These are phyloP conservation scores for Pterocarpus santalinus DNA, from an alignment of 306 rosid genomes.

Conservation along the genomic window DNA sequence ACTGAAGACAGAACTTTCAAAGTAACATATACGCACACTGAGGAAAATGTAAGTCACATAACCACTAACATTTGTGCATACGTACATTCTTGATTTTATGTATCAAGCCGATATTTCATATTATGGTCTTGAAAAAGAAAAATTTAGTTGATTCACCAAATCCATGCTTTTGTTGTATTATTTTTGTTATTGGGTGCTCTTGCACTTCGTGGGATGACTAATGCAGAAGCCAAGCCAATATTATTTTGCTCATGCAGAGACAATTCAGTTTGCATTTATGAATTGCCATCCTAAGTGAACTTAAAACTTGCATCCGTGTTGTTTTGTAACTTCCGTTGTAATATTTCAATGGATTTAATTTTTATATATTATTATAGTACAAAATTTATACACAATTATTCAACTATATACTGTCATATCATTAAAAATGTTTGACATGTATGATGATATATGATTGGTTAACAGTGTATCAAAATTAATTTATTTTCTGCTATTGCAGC, in stretches of 20 bases:
- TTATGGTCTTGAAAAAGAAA: neutral
- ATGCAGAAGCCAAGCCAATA: no score
- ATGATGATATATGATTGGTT: no score
- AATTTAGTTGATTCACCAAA: neutral
- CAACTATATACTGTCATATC: no score
- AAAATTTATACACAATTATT: no score
- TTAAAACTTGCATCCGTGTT: neutral
- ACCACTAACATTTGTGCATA: neutral
- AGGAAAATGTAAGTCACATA: constrained; percentile 43
- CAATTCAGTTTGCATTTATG: constrained; percentile 42
- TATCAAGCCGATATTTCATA: neutral
- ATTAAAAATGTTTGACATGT: no score
- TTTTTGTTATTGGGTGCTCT: neutral
- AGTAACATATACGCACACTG: constrained; percentile 30
- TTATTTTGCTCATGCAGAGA: constrained; percentile 39
- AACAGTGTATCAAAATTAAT: no score
- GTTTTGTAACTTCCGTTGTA: neutral
- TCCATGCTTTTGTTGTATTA: neutral
- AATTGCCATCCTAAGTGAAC: constrained; percentile 36
- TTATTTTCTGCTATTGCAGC: no score
- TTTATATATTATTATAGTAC: no score
- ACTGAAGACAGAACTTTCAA: constrained; percentile 36
- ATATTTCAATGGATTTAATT: neutral
- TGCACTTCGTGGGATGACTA: constrained; percentile 38
- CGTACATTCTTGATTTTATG: neutral